These are phyloP conservation scores for Ogataea siamensis DNA, from an alignment of 805 yeast genomes.

Conservation along the genomic window DNA sequence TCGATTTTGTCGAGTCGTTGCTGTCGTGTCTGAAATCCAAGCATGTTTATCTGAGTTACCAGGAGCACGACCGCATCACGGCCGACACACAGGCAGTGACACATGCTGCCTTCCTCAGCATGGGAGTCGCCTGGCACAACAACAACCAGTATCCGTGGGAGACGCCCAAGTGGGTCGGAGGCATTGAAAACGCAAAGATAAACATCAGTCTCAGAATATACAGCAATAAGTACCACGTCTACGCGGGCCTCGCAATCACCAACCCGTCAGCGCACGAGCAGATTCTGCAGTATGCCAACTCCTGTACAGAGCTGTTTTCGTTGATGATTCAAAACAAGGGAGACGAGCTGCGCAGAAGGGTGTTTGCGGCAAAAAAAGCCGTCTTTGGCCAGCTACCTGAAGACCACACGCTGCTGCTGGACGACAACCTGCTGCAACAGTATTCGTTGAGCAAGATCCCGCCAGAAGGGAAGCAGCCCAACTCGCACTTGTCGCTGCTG, in stretches of 20 bases:
- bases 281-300: conserved; percentile 82
- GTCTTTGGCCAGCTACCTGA: conserved; percentile 69
- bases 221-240: conserved; percentile 96
- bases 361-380: conserved; percentile 62
- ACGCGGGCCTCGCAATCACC: conserved; percentile 94
- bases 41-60: conserved; percentile 72
- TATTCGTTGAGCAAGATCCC: conserved; percentile 75
- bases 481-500: conserved; percentile 83
- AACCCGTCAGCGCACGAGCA: conserved; percentile 94
- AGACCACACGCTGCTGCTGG: conserved; percentile 61
- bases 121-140: conserved; percentile 96
- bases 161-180: conserved; percentile 82
- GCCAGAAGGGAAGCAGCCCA: conserved; percentile 67
- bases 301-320: conserved; percentile 79
- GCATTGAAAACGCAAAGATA: conserved; percentile 92
- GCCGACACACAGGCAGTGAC: conserved; percentile 99
- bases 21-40: conserved; percentile 76
- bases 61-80: conserved; percentile 89
- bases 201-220: conserved; percentile 88
- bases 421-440: conserved; percentile 73
- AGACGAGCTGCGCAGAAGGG: conserved; percentile 55
- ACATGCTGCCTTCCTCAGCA: conserved; percentile 92
- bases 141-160: conserved; percentile 90
- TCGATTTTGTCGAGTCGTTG: conserved; percentile 59
- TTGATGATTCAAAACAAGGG: conserved; percentile 72